phyloP scores from a whole-genome alignment of 1,139 yeast species.

The Zygoascus hellenicus region DNA sequence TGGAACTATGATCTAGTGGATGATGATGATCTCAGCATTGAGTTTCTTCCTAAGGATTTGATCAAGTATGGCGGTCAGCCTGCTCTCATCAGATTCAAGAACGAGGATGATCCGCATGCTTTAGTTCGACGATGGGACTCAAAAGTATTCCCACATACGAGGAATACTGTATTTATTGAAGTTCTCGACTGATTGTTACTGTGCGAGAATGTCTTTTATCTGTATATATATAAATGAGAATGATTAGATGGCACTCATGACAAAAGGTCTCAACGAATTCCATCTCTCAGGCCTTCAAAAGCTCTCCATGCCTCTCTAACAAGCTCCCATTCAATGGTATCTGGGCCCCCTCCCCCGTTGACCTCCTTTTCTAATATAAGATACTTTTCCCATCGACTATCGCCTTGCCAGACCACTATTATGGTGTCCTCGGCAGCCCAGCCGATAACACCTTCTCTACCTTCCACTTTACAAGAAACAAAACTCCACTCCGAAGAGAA shows the following conservation, averaged over 20 bases:
- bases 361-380: constrained; percentile 50
- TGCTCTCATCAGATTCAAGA: constrained; percentile 46
- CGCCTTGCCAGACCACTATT: constrained; percentile 61
- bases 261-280: constrained; percentile 1
- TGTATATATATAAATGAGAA: not conserved
- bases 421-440: constrained; percentile 71
- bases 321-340: constrained; percentile 46
- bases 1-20: constrained; percentile 42
- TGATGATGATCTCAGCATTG: constrained; percentile 31
- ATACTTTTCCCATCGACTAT: constrained; percentile 80
- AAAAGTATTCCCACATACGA: constrained; percentile 36
- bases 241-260: not conserved
- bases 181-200: constrained; percentile 32
- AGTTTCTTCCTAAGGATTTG: constrained; percentile 28
- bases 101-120: constrained; percentile 45
- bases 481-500: constrained; percentile 88
- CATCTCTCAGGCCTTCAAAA: constrained; percentile 35
- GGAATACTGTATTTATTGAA: constrained; percentile 33
- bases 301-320: constrained; percentile 76
- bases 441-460: constrained; percentile 56
- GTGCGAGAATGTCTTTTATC: not conserved
- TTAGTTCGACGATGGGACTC: constrained; percentile 55
- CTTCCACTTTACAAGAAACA: constrained; percentile 61
- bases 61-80: constrained; percentile 32
- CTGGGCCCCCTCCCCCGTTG: constrained; percentile 13